phyloP scores from a whole-genome alignment of 176 grass and related monocot genomes.

The Musa beccarii region DNA sequence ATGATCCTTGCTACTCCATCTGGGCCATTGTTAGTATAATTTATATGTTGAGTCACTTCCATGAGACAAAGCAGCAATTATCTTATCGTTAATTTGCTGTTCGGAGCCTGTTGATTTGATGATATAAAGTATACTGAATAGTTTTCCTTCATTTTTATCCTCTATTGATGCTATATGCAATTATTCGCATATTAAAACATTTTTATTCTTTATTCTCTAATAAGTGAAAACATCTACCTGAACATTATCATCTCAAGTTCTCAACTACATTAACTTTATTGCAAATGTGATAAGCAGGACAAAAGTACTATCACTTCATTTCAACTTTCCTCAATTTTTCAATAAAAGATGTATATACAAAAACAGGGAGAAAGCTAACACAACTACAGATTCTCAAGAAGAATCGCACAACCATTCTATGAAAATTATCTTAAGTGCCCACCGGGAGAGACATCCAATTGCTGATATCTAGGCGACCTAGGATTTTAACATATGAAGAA shows the following conservation, averaged over 20 bases:
- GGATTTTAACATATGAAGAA: background rate
- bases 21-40: too few species aligned
- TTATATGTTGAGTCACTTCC: constrained; percentile 26
- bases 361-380: background rate
- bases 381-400: background rate
- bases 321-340: too few species aligned
- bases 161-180: background rate
- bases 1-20: background rate
- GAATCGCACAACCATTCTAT: background rate
- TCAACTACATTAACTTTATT: too few species aligned
- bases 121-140: constrained; percentile 51
- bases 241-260: too few species aligned
- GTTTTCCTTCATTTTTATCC: background rate
- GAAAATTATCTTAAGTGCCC: background rate
- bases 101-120: constrained; percentile 69
- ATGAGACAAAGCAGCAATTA: constrained; percentile 51
- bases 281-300: too few species aligned
- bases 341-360: background rate
- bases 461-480: background rate
- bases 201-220: background rate
- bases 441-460: background rate
- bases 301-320: too few species aligned
- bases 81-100: constrained; percentile 74
- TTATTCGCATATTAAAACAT: background rate
- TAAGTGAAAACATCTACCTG: too few species aligned